phyloP scores from a whole-genome alignment of 2,329 filamentous ascomycete genomes.

The Coniochaeta ligniaria region DNA sequence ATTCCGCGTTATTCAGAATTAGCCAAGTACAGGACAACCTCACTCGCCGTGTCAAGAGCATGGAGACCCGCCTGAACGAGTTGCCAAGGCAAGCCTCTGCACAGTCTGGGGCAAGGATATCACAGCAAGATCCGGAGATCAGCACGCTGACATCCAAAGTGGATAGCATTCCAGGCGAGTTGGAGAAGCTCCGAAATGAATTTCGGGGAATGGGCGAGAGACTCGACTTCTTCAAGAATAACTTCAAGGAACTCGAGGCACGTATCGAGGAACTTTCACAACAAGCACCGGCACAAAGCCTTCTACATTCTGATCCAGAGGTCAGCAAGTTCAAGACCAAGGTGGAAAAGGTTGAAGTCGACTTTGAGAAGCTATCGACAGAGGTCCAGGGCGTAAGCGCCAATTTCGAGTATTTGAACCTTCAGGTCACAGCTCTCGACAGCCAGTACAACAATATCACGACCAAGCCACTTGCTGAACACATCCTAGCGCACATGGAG shows the following conservation, averaged over 20 bases:
- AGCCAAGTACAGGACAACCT: not conserved
- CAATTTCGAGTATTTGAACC: constrained; percentile 22
- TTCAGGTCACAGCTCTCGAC: constrained; percentile 32
- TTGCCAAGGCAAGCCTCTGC: not conserved
- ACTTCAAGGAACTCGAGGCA: not conserved
- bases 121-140: not conserved
- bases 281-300: not conserved
- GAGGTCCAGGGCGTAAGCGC: constrained; percentile 10
- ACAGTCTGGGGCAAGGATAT: too few relatives aligned
- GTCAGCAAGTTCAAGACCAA: constrained; percentile 6
- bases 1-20: not conserved
- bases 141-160: not conserved
- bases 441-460: constrained; percentile 41
- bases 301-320: not conserved
- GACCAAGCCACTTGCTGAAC: constrained; percentile 31
- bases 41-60: not conserved
- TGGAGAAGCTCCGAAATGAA: not conserved
- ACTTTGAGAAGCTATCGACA: constrained; percentile 6
- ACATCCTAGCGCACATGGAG: constrained; percentile 30
- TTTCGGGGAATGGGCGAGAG: not conserved
- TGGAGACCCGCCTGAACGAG: not conserved
- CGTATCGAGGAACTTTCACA: not conserved
- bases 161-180: not conserved
- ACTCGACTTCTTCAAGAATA: not conserved
- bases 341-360: constrained; percentile 12